phyloP scores from a whole-genome alignment of 148 eudicot species.

The Silene latifolia region DNA sequence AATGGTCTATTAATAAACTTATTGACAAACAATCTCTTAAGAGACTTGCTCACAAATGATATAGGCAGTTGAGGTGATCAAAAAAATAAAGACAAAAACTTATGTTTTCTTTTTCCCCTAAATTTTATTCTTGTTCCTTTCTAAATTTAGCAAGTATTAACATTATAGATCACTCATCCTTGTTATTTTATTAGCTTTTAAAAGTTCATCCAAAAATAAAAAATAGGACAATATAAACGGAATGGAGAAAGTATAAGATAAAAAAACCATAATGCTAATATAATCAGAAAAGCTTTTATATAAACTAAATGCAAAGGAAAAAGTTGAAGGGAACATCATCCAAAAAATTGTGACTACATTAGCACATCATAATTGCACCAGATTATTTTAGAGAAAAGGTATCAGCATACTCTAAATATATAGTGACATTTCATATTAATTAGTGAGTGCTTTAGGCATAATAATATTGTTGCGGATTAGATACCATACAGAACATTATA shows the following conservation, averaged over 20 bases:
- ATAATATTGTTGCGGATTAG: constrained; percentile 2
- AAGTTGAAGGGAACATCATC: constrained; percentile 1
- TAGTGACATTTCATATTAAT: neutral
- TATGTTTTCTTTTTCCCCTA: too few species aligned
- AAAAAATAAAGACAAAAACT: too few species aligned
- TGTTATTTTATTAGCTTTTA: too few species aligned
- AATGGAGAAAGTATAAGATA: neutral
- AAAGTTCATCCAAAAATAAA: too few species aligned
- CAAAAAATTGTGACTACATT: constrained; percentile 4
- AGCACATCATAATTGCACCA: constrained; percentile 4
- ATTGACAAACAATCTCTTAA: too few species aligned
- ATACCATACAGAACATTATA: constrained; percentile 12
- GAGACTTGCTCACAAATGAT: too few species aligned
- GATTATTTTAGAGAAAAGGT: constrained; percentile 2
- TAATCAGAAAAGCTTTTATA: neutral
- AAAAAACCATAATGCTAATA: neutral
- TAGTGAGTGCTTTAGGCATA: neutral
- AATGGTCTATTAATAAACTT: too few species aligned
- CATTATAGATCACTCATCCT: too few species aligned
- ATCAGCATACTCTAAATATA: neutral
- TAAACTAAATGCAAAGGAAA: neutral
- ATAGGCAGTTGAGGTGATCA: too few species aligned
- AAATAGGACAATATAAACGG: neutral
- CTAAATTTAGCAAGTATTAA: too few species aligned
- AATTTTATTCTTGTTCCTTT: too few species aligned